These are phyloP conservation scores for Alisma plantagoaquatica DNA, from an alignment of 106 monocot genomes.

Conservation along the genomic window DNA sequence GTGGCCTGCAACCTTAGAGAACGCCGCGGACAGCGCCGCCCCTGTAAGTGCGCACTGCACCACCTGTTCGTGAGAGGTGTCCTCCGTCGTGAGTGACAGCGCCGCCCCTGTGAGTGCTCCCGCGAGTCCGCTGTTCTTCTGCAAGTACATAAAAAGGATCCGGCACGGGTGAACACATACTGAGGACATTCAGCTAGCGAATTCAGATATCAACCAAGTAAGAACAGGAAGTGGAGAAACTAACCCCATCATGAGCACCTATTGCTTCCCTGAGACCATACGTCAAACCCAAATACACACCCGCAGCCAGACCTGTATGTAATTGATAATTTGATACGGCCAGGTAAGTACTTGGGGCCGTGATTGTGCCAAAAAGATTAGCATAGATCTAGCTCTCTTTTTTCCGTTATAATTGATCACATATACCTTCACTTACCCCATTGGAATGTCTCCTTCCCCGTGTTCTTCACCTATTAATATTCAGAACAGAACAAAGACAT, in stretches of 20 bases:
- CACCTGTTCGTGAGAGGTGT: slow-evolving; percentile 54
- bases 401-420: too few relatives aligned
- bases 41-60: slow-evolving; percentile 78
- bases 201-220: background rate
- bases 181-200: background rate
- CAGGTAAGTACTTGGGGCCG: too few relatives aligned
- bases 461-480: slow-evolving; percentile 50
- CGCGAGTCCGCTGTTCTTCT: slow-evolving; percentile 84
- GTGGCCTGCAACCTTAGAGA: too few relatives aligned
- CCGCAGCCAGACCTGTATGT: slow-evolving; percentile 75
- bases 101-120: slow-evolving; percentile 85
- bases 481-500: too few relatives aligned
- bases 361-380: too few relatives aligned
- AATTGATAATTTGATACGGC: too few relatives aligned
- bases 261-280: slow-evolving; percentile 78
- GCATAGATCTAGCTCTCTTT: too few relatives aligned
- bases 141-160: slow-evolving; percentile 7
- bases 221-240: background rate
- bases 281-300: slow-evolving; percentile 76
- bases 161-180: background rate
- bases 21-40: slow-evolving; percentile 75
- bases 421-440: slow-evolving; percentile 43
- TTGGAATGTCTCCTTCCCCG: slow-evolving; percentile 68
- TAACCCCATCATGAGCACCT: slow-evolving; percentile 87
- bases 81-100: slow-evolving; percentile 51